phyloP scores from a whole-genome alignment of 2,329 filamentous ascomycete species.

The Aspergillus fijiensis region DNA sequence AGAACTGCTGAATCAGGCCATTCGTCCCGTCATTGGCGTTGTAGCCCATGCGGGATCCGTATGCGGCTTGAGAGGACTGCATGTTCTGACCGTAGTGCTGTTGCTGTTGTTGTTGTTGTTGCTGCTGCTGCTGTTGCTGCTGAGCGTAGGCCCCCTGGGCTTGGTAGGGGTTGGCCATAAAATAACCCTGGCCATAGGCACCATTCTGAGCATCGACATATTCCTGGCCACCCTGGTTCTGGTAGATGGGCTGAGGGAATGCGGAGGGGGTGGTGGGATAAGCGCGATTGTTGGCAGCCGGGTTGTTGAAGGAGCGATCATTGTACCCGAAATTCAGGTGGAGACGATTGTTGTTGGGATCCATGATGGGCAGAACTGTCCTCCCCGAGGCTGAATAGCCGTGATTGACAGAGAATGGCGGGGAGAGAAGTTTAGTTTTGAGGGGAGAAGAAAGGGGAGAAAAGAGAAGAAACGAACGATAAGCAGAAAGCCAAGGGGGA shows the following conservation, averaged over 20 bases:
- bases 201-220: constrained; percentile 55
- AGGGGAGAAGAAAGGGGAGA: constrained; percentile 7
- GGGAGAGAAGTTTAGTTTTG: constrained; percentile 9
- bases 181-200: constrained; percentile 55
- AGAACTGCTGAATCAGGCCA: constrained; percentile 91
- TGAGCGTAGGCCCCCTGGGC: constrained; percentile 53
- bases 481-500: constrained; percentile 16
- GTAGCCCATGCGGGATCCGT: constrained; percentile 52
- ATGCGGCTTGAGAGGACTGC: constrained; percentile 56
- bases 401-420: constrained; percentile 8
- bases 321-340: constrained; percentile 55
- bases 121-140: constrained; percentile 24
- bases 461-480: neutral
- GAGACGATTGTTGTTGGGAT: constrained; percentile 53
- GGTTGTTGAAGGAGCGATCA: constrained; percentile 60
- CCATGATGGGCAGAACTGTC: constrained; percentile 46
- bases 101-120: neutral
- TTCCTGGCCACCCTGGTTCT: constrained; percentile 59
- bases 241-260: constrained; percentile 86
- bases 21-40: constrained; percentile 79
- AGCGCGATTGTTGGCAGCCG: constrained; percentile 61
- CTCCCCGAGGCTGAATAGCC: constrained; percentile 48
- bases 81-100: constrained; percentile 54
- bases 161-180: constrained; percentile 60
- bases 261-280: constrained; percentile 92